Evolutionary conservation across 2,329 filamentous ascomycete genomes (phyloP).

Genomic region (Aspergillus transmontanensis): DNA sequence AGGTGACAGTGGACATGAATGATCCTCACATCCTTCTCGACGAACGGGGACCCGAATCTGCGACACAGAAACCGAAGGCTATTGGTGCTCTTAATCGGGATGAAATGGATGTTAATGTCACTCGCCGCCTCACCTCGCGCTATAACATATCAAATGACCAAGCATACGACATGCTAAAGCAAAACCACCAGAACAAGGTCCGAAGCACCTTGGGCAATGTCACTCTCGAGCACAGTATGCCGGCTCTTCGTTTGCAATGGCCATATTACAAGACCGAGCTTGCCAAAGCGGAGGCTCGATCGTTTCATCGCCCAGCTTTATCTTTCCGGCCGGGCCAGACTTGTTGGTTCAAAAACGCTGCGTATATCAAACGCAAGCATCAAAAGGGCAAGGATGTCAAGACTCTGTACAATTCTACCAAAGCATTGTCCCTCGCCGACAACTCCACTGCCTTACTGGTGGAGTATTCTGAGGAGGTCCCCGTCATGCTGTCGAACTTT

Average conservation of each 20-base stretch:
- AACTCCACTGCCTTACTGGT: slow-evolving; percentile 86
- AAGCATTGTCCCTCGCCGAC: slow-evolving; percentile 82
- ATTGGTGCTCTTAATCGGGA: slow-evolving; percentile 44
- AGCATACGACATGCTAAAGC: slow-evolving; percentile 92
- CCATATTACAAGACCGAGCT: slow-evolving; percentile 94
- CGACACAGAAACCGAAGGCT: slow-evolving; percentile 55
- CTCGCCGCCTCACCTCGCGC: slow-evolving; percentile 73
- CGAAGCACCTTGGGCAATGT: slow-evolving; percentile 88
- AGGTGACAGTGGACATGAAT: slow-evolving; percentile 80
- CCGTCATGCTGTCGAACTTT: slow-evolving; percentile 89
- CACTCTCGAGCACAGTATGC: slow-evolving; percentile 91
- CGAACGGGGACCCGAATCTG: slow-evolving; percentile 66
- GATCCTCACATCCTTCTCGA: slow-evolving; percentile 87
- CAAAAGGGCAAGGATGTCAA: slow-evolving; percentile 77
- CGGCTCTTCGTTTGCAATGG: slow-evolving; percentile 87
- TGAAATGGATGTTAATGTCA: slow-evolving; percentile 70
- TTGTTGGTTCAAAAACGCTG: slow-evolving; percentile 73
- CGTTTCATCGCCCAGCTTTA: slow-evolving; percentile 81
- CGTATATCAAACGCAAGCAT: slow-evolving; percentile 75
- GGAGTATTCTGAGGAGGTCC: slow-evolving; percentile 94
- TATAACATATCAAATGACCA: slow-evolving; percentile 98
- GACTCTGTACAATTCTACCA: slow-evolving; percentile 76
- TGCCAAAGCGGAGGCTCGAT: slow-evolving; percentile 69
- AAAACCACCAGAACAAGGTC: slow-evolving; percentile 95
- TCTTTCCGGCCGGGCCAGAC: slow-evolving; percentile 70